phyloP scores from a whole-genome alignment of 192 early-diverging fungal species.

The Jimgerdemannia lactiflua region DNA sequence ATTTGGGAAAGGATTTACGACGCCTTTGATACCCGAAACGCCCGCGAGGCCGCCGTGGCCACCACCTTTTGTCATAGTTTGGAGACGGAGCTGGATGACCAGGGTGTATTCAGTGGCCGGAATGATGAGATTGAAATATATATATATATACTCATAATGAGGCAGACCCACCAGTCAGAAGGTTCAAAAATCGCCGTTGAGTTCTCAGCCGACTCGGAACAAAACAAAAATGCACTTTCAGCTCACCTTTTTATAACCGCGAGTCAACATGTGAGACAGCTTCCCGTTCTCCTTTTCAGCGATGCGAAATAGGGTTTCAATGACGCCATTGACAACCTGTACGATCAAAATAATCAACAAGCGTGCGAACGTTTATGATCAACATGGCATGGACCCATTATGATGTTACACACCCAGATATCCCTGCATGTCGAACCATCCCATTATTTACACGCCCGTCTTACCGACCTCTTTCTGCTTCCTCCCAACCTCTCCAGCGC shows the following conservation, averaged over 20 bases:
- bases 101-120: too few species aligned
- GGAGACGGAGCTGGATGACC: background rate
- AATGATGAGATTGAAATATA: too few species aligned
- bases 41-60: background rate
- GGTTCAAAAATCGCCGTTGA: too few species aligned
- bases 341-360: background rate
- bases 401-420: background rate
- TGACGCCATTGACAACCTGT: background rate
- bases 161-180: too few species aligned
- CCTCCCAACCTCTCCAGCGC: background rate
- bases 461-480: background rate
- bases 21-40: background rate
- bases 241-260: background rate
- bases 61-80: background rate
- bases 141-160: too few species aligned
- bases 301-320: background rate
- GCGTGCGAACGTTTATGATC: background rate
- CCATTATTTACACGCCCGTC: background rate
- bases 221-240: background rate
- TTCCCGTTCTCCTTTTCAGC: background rate
- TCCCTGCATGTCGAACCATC: background rate
- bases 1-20: conserved; percentile 1
- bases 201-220: too few species aligned
- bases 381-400: background rate
- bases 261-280: background rate